phyloP scores from a whole-genome alignment of 1,284 basidiomycete species.

The Cutaneotrichosporon sp. region DNA sequence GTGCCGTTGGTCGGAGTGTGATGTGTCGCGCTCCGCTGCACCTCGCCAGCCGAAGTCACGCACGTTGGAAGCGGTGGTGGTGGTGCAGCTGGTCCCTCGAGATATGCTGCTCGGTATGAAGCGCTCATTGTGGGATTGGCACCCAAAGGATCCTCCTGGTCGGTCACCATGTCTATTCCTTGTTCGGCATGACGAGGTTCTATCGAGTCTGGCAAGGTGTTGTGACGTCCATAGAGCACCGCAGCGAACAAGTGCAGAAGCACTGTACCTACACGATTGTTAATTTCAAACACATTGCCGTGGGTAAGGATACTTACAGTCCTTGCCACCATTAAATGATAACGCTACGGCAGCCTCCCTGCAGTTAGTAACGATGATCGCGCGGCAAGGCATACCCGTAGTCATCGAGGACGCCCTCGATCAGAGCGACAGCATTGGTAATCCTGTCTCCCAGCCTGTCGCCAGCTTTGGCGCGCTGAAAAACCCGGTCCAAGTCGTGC shows the following conservation, averaged over 20 bases:
- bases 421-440: conserved; percentile 68
- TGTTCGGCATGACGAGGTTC: too few relatives aligned
- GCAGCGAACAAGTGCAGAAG: conserved; percentile 83
- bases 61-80: conserved; percentile 14
- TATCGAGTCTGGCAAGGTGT: not conserved
- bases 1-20: conserved; percentile 20
- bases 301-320: conserved; percentile 63
- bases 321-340: conserved; percentile 97
- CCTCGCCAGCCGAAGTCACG: not conserved
- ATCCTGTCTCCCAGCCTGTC: conserved; percentile 55
- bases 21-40: conserved; percentile 9
- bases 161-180: too few relatives aligned
- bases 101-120: not conserved
- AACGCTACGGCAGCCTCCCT: conserved; percentile 67
- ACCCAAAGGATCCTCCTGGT: too few relatives aligned
- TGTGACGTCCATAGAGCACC: conserved; percentile 51
- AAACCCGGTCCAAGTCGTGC: conserved; percentile 25
- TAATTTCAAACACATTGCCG: not conserved
- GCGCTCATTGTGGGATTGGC: not conserved
- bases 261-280: conserved; percentile 68
- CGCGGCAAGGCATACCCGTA: not conserved
- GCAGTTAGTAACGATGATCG: not conserved
- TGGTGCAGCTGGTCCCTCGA: conserved; percentile 9
- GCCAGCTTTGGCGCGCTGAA: conserved; percentile 24
- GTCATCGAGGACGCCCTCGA: conserved; percentile 65